Evolutionary conservation across 176 grass and related monocot genomes (phyloP).

Genomic region (Coix lacrymajobi): DNA sequence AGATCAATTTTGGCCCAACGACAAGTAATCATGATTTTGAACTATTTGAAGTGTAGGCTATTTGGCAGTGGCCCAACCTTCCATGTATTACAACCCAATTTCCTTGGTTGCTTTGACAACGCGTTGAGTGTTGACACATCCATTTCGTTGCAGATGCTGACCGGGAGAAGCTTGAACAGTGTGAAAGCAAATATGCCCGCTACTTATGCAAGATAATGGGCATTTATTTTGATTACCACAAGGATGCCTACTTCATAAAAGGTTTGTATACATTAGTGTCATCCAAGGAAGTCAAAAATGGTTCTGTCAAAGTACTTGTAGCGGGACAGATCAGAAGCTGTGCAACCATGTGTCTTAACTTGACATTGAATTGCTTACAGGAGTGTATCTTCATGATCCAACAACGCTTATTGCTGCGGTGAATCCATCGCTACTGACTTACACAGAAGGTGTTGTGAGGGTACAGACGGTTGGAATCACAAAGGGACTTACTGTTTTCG

Average conservation of each 20-base stretch:
- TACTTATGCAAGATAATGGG: slow-evolving; percentile 85
- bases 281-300: background rate
- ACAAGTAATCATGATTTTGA: background rate
- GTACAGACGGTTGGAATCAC: slow-evolving; percentile 84
- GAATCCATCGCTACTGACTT: slow-evolving; percentile 85
- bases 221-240: slow-evolving; percentile 79
- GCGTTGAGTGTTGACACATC: too few relatives aligned
- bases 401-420: slow-evolving; percentile 69
- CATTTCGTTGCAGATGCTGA: slow-evolving; percentile 51
- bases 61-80: background rate
- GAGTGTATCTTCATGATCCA: slow-evolving; percentile 93
- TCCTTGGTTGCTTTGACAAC: background rate
- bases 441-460: slow-evolving; percentile 75
- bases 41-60: background rate
- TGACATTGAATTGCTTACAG: slow-evolving; percentile 47
- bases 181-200: slow-evolving; percentile 62
- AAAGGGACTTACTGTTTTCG: slow-evolving; percentile 76
- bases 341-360: slow-evolving; percentile 16
- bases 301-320: background rate
- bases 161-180: slow-evolving; percentile 60
- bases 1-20: background rate
- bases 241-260: slow-evolving; percentile 60
- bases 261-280: slow-evolving; percentile 28
- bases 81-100: background rate
- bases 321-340: background rate